Evolutionary conservation across 306 rosid species (phyloP).

Genomic region (Elaeagnus macrophylla): DNA sequence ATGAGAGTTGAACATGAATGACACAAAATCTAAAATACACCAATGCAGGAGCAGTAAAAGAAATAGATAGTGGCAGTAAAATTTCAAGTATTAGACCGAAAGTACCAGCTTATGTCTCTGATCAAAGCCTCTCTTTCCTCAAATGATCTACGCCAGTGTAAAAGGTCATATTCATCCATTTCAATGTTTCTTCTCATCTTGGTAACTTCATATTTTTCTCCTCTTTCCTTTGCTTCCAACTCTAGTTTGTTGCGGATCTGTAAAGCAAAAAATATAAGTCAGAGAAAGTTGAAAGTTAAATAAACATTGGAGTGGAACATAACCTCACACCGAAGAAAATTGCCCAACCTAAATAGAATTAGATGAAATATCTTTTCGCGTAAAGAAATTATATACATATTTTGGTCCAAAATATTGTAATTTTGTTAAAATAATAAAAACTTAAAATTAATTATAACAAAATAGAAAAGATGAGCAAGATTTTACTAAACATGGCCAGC

Average conservation of each 20-base stretch:
- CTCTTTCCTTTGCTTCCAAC: slow-evolving; percentile 66
- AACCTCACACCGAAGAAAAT: too few species aligned
- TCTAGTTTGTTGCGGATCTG: slow-evolving; percentile 44
- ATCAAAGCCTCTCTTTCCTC: slow-evolving; percentile 89
- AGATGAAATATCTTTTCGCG: too few species aligned
- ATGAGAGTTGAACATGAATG: too few species aligned
- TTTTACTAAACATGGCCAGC: not conserved
- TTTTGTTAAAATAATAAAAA: too few species aligned
- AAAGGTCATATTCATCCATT: slow-evolving; percentile 86
- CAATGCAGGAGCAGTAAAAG: not conserved
- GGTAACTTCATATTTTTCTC: slow-evolving; percentile 59
- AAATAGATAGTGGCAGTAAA: not conserved
- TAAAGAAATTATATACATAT: too few species aligned
- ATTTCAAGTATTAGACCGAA: not conserved
- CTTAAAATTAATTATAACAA: too few species aligned
- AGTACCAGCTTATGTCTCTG: slow-evolving; percentile 91
- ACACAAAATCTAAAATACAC: too few species aligned
- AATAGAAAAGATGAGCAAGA: too few species aligned
- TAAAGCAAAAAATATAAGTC: slow-evolving; percentile 8
- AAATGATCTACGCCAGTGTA: slow-evolving; percentile 90
- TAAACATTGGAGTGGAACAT: not conserved
- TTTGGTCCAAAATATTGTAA: too few species aligned
- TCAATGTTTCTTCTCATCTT: slow-evolving; percentile 69
- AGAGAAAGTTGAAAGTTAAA: not conserved
- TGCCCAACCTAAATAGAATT: too few species aligned